A percentile compares a stretch with the other conserved stretches of the same genome.
Conservation (phyloP, 495 filamentous ascomycete species). For the Pyrenula aspistea region DNA sequence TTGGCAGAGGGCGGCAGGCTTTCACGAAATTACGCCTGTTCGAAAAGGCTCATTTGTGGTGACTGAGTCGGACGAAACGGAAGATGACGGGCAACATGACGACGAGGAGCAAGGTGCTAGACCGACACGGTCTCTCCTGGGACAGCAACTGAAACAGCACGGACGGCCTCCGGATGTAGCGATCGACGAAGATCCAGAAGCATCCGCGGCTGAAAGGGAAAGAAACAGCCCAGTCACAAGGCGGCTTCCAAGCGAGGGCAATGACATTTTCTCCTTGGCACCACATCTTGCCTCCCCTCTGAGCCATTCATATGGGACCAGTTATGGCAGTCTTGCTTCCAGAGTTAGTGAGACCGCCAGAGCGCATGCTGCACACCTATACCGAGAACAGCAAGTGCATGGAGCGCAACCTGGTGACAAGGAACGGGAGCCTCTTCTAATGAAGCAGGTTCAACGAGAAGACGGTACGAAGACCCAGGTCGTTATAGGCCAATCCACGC, state of each 20-base stretch:
- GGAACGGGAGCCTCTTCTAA: slow-evolving; percentile 65
- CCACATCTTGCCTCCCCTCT: slow-evolving; percentile 53
- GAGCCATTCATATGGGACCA: slow-evolving; percentile 59
- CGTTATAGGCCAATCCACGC: slow-evolving; percentile 80
- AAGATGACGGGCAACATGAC: slow-evolving; percentile 24
- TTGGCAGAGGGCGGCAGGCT: slow-evolving; percentile 85
- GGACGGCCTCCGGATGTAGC: slow-evolving; percentile 4
- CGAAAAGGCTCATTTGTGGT: slow-evolving; percentile 59
- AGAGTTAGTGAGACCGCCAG: slow-evolving; percentile 57
- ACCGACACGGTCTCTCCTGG: slow-evolving; percentile 30
- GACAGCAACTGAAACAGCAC: slow-evolving; percentile 25
- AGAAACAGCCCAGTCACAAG: neutral
- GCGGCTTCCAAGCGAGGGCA: slow-evolving; percentile 4
- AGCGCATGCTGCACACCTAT: slow-evolving; percentile 57
- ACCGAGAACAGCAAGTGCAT: slow-evolving; percentile 53
- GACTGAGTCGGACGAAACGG: slow-evolving; percentile 22
- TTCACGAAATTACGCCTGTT: slow-evolving; percentile 65
- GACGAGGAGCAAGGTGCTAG: slow-evolving; percentile 15
- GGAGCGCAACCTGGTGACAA: slow-evolving; percentile 38
- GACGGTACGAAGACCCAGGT: slow-evolving; percentile 75
- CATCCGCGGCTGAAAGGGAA: neutral
- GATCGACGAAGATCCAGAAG: slow-evolving; percentile 10
- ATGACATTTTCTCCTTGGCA: slow-evolving; percentile 46
- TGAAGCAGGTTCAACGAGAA: slow-evolving; percentile 74
- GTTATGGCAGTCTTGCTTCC: slow-evolving; percentile 66